phyloP scores from a whole-genome alignment of 2,329 filamentous ascomycete species.

The Pseudogymnoascus sp. region DNA sequence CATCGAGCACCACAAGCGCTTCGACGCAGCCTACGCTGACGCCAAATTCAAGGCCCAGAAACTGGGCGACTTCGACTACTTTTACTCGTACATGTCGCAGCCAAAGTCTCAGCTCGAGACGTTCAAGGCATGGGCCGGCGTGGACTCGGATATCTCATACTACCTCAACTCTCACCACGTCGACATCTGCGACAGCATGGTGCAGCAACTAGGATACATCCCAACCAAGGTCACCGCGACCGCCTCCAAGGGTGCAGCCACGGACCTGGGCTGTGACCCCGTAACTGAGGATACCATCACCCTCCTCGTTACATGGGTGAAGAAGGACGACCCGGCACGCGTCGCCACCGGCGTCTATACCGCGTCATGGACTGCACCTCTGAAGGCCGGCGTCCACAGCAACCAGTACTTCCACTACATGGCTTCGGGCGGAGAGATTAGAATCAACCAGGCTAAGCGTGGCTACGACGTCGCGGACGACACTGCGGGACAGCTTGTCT shows the following conservation, averaged over 20 bases:
- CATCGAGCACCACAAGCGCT: slow-evolving; percentile 95
- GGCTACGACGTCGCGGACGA: slow-evolving; percentile 95
- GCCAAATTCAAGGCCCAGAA: slow-evolving; percentile 69
- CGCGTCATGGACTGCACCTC: slow-evolving; percentile 88
- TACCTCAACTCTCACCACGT: slow-evolving; percentile 95
- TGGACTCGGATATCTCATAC: slow-evolving; percentile 89
- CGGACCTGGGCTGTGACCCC: slow-evolving; percentile 68
- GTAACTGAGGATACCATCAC: slow-evolving; percentile 92
- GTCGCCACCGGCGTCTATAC: slow-evolving; percentile 86
- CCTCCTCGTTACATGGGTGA: slow-evolving; percentile 80
- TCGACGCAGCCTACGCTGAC: slow-evolving; percentile 87
- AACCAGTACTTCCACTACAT: slow-evolving; percentile 98
- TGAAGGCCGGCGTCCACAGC: slow-evolving; percentile 88
- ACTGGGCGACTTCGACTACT: slow-evolving; percentile 95
- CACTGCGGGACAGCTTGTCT: slow-evolving; percentile 60
- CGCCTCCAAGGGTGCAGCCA: slow-evolving; percentile 72
- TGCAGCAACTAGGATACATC: slow-evolving; percentile 62
- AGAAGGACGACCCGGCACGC: slow-evolving; percentile 61
- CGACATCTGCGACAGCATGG: slow-evolving; percentile 90
- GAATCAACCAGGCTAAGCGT: slow-evolving; percentile 87
- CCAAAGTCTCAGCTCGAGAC: slow-evolving; percentile 87
- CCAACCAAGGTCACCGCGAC: slow-evolving; percentile 75
- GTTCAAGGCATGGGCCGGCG: slow-evolving; percentile 89
- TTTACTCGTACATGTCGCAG: slow-evolving; percentile 95
- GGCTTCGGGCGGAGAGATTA: slow-evolving; percentile 74